phyloP scores from a whole-genome alignment of 805 yeast genomes.

The Lipomyces oligophaga region DNA sequence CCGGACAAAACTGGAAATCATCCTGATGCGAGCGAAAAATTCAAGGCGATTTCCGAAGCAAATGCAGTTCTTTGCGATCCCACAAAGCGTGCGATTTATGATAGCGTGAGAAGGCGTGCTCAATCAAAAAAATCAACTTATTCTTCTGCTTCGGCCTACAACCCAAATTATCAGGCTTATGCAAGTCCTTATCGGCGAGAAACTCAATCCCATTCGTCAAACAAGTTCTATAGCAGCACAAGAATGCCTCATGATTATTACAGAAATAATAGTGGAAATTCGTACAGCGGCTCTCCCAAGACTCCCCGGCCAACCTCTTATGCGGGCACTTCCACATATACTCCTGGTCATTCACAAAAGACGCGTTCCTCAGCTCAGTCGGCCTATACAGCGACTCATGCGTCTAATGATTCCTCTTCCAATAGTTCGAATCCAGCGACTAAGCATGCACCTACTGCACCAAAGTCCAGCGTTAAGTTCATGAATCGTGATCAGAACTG shows the following conservation, averaged over 20 bases:
- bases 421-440: too few species aligned
- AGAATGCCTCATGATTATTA: too few species aligned
- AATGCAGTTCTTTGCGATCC: conserved; percentile 36
- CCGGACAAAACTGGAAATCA: conserved; percentile 43
- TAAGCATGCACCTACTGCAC: too few species aligned
- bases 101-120: conserved; percentile 19
- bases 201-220: neutral
- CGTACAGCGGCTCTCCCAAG: neutral
- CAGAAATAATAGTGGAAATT: too few species aligned
- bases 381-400: too few species aligned
- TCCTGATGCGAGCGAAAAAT: conserved; percentile 33
- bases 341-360: conserved; percentile 1
- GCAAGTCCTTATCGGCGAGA: conserved; percentile 1
- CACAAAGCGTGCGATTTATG: conserved; percentile 35
- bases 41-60: conserved; percentile 39
- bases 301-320: conserved; percentile 2
- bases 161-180: neutral
- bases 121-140: neutral
- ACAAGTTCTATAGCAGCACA: too few species aligned
- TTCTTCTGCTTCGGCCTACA: neutral
- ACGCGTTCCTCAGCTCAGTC: too few species aligned
- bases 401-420: too few species aligned
- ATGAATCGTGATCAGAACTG: conserved; percentile 1
- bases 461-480: too few species aligned
- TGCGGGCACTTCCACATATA: neutral